phyloP scores from a whole-genome alignment of 164 flowering plant genomes.

The grape (Vitis vinifera) region ASM3070453v1 NC_081820.1:22505501-22506000 shows the following conservation, averaged over 20 bases:
- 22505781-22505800: too few species aligned
- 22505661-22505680: conserved; percentile 82
- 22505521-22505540: not conserved
- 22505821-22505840: not conserved
- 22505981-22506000: too few species aligned
- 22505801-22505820: too few species aligned
- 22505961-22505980: not conserved
- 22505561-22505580: not conserved
- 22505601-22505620: not conserved
- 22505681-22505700: conserved; percentile 83
- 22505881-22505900: conserved; percentile 86
- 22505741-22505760: not conserved
- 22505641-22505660: conserved; percentile 92
- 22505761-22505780: too few species aligned
- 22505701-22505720: conserved; percentile 17
- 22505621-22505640: conserved; percentile 91
- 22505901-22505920: conserved; percentile 87
- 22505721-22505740: too few species aligned
- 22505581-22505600: not conserved
- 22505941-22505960: conserved; percentile 57
- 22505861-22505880: conserved; percentile 77
- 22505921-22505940: conserved; percentile 86
- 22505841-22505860: conserved; percentile 56
- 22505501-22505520: not conserved
- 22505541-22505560: not conserved